A percentile compares a stretch with the other conserved stretches of the same genome.
These are phyloP conservation scores for Tubosaeta sp. DNA, from an alignment of 768 basidiomycete genomes.

Conservation along the genomic window DNA sequence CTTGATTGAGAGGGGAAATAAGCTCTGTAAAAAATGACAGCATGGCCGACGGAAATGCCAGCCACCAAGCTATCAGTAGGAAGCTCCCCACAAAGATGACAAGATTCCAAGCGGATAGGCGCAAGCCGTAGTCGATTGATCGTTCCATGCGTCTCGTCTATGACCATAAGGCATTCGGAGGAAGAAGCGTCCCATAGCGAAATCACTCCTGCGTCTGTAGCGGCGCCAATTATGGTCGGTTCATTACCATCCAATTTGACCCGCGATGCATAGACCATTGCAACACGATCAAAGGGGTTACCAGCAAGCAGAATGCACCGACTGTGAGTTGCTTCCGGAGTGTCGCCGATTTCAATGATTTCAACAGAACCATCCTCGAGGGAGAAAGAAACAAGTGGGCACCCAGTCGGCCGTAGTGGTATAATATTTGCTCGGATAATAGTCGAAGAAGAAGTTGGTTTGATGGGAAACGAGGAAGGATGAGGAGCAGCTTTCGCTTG, in stretches of 20 bases:
- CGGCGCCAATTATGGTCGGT: slow-evolving; percentile 54
- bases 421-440: slow-evolving; percentile 49
- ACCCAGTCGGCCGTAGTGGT: slow-evolving; percentile 43
- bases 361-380: slow-evolving; percentile 67
- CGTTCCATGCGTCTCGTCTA: slow-evolving; percentile 57
- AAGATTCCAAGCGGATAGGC: slow-evolving; percentile 50
- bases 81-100: slow-evolving; percentile 67
- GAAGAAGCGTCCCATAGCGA: slow-evolving; percentile 75
- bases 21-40: slow-evolving; percentile 62
- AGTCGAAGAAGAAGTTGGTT: slow-evolving; percentile 39
- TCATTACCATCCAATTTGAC: slow-evolving; percentile 47
- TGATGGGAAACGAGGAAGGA: slow-evolving; percentile 33
- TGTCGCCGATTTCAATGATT: slow-evolving; percentile 48
- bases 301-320: slow-evolving; percentile 57
- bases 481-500: slow-evolving; percentile 42
- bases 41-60: slow-evolving; percentile 60
- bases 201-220: slow-evolving; percentile 62
- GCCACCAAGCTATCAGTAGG: slow-evolving; percentile 63
- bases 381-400: slow-evolving; percentile 52
- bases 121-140: slow-evolving; percentile 61
- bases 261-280: slow-evolving; percentile 49
- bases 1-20: slow-evolving; percentile 54
- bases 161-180: slow-evolving; percentile 55
- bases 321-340: slow-evolving; percentile 37
- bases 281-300: slow-evolving; percentile 49